Base-by-base conservation (phyloP, 306 rosid genomes). In the Rosa chinensis region DNA sequence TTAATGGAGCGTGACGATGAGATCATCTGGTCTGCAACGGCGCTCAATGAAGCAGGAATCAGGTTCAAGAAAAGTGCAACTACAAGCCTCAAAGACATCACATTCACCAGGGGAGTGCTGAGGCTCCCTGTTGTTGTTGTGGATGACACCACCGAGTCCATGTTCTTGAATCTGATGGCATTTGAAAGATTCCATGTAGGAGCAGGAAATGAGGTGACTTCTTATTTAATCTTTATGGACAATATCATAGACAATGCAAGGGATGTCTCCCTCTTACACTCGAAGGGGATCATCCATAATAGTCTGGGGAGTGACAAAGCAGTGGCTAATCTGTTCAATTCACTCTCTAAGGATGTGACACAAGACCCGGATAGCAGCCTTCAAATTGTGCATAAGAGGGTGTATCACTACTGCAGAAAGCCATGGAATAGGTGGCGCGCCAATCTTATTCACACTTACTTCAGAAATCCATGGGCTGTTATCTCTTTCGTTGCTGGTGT, bases 11-110 rank as follows among this genome's bases (percentile, higher is more conserved):
- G 66, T 21, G 32, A 58, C 0, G 78, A 72, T 1, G 75, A 84
- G 23, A 50, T 78, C 23, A 82, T 80, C 10, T 80, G 86, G 11
- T 85, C 87, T 0, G 94, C 88, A 16, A 73, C 73, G 5, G 87
- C 79, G 74, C 90, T 90, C 13, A 73, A 70, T 1, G 90, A 88
- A n/a, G 88, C 87, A 0, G 88, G 92, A 25, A 78, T 90, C 13
- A 16, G 52, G 3, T 88, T 90, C 86, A 40, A 14, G 74, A 42
- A 4, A 21, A 82, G 85, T 71, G 16, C 5, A 10, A 80, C 44
- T 1, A 9, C 21, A 0, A 87, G 86, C 71, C 86, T 88, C 18
- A 49, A 17, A 4, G 91, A 85, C 18, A 77, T 88, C 23, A 73
- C 81, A 2, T 87, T 90, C 69, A 23, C 55, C 0, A 0, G 52